Base-by-base conservation (phyloP, 352 stramenopile species). In the Phytophthora hibernalis region DNA sequence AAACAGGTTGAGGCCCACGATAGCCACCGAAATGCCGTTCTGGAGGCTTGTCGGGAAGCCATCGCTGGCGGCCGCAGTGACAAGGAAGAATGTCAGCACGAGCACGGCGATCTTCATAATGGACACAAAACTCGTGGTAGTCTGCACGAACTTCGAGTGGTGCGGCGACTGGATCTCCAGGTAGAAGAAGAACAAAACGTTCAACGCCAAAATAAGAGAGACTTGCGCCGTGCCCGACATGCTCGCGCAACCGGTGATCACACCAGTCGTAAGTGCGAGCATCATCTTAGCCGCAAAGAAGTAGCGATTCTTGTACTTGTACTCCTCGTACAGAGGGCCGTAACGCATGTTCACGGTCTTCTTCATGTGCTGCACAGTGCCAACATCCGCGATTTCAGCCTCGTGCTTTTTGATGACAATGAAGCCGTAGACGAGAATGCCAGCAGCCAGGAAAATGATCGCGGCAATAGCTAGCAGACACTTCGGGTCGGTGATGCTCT, bases 261-360 rank as follows among this genome's bases (percentile, higher is more conserved):
- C 79, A 54, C 82, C 83, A 3, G 82, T 89, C 37, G 83, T 57
- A 26, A 92, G 70, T 24, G 83, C 83, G 13, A 92, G 50, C 71
- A 89, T 80, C 82, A 92, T 87, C 70, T 93, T 93, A 47, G 82
- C 71, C 16, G 82, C 79, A 42, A 96, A 96, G 72, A 94, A 96
- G 75, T 82, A 94, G 33, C 85, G 87, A 69, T 91, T 89, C 71
- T 92, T 88, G 75, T 81, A 96, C 74, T 91, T 93, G 80, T 94
- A 94, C 74, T 96, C 85, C 54, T 96, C 87, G 66, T 96, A 96
- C 50, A 96, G 72, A 48, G 85, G 78, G 3, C 85, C 87, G 59
- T 93, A 94, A 12, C 87, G 85, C 70, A 85, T 83, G 76, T 89
- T 91, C 2, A 94, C 83, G 16, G 80, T 73, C 69, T 96, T 96